phyloP scores from a whole-genome alignment of 306 rosid species.

The Cicer cuneatum region DNA sequence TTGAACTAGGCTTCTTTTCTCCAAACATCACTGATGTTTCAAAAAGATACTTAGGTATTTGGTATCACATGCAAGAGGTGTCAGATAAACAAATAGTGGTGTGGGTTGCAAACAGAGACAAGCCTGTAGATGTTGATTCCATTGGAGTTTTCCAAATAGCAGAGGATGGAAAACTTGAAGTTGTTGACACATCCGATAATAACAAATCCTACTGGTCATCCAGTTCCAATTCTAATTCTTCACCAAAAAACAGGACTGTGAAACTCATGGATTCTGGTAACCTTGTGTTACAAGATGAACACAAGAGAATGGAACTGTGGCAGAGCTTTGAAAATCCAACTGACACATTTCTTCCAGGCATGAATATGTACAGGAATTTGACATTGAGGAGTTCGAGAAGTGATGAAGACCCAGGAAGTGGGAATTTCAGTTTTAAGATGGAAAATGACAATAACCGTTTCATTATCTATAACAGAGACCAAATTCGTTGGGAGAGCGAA shows the following conservation, averaged over 20 bases:
- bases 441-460: neutral
- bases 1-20: slow-evolving; percentile 54
- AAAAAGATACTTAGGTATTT: slow-evolving; percentile 52
- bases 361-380: slow-evolving; percentile 37
- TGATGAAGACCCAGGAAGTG: neutral
- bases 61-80: neutral
- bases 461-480: neutral
- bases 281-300: slow-evolving; percentile 32
- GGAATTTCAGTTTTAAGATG: slow-evolving; percentile 38
- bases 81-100: slow-evolving; percentile 9
- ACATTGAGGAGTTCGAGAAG: slow-evolving; percentile 41
- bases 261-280: slow-evolving; percentile 56
- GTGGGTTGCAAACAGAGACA: slow-evolving; percentile 55
- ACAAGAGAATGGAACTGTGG: slow-evolving; percentile 14
- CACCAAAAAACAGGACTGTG: neutral
- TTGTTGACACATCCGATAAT: neutral
- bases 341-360: slow-evolving; percentile 50
- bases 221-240: neutral
- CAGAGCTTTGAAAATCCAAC: slow-evolving; percentile 52
- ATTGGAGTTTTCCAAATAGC: slow-evolving; percentile 33
- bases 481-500: slow-evolving; percentile 37
- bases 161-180: slow-evolving; percentile 42
- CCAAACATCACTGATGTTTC: neutral
- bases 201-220: slow-evolving; percentile 28
- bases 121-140: neutral